Evolutionary conservation across 768 basidiomycete genomes (phyloP), one percentile per base, ranked within the genome.

Genomic region (Psilocybe cubensis): DNA sequence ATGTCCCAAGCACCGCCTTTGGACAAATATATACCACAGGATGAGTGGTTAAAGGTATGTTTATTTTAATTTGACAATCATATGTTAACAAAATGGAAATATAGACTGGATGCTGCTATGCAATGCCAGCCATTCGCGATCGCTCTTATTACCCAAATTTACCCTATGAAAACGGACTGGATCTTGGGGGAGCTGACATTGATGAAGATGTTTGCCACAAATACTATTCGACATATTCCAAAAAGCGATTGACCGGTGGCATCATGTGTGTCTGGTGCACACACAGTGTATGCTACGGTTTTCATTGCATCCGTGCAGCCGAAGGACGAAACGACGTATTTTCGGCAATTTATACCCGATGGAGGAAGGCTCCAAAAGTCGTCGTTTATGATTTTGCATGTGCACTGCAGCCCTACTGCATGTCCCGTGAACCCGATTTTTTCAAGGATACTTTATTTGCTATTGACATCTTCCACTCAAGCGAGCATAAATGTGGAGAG

Each of bases 281-380:
- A 2, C 73, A 74, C 58, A 69, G 67, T 38, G 64, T 72, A 3
- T 69, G 68, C 58, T 72, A 71, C 61, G 70, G 73, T 0, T 72
- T 72, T 46, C 68, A 72, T 29, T 68, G 64, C 52, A 75, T 74
- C 28, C 75, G 69, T 0, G 29, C 42, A 12, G 68, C 65, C 1
- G 74, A 75, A 57, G 72, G 74, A 2, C 54, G 72, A 1, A 76
- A 77, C 45, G 71, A 76, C 56, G 74, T 77, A 3, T 78, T 78
- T 54, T 74, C 72, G 2, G 75, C 77, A 1, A 61, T 77, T 1
- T 60, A 74, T 12, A 77, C 75, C 1, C 61, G 62, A 17, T 76
- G 72, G 70, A 54, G 51, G 11, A 67, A 29, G 8, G 62, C 72
- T 2, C 74, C 74, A 2, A 62, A 64, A 48, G 31, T 62, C 14